Evolutionary conservation across 2,329 filamentous ascomycete species (phyloP).

Genomic region (Penicillium sp.): DNA sequence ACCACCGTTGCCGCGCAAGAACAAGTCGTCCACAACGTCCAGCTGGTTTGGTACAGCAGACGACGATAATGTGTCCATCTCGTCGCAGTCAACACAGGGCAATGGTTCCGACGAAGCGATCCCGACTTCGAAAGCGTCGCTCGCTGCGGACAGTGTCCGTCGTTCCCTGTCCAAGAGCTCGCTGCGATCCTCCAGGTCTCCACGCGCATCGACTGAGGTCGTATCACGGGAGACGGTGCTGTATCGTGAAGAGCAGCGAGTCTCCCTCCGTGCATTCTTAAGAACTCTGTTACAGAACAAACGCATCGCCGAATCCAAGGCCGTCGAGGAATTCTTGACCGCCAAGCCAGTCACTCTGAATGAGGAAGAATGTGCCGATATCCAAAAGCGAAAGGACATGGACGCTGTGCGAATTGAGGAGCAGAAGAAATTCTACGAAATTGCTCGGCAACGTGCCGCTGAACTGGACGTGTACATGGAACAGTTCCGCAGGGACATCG

Average conservation of each 20-base stretch:
- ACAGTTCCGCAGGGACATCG: constrained; percentile 61
- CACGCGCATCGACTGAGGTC: constrained; percentile 39
- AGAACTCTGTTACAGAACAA: constrained; percentile 77
- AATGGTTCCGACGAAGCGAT: constrained; percentile 35
- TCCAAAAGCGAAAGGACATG: constrained; percentile 69
- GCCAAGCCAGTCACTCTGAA: constrained; percentile 64
- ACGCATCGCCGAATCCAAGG: constrained; percentile 73
- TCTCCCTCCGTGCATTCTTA: constrained; percentile 87
- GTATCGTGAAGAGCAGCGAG: constrained; percentile 81
- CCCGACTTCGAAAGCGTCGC: constrained; percentile 27
- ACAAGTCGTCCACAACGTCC: constrained; percentile 68
- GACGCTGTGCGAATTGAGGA: constrained; percentile 87
- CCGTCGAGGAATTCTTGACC: constrained; percentile 79
- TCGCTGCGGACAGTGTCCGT: constrained; percentile 24
- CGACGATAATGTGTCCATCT: constrained; percentile 73
- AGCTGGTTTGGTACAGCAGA: constrained; percentile 54
- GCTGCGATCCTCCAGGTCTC: constrained; percentile 26
- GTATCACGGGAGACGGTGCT: constrained; percentile 49
- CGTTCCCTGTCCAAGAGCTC: constrained; percentile 29
- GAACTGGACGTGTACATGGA: constrained; percentile 99
- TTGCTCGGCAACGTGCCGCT: constrained; percentile 79
- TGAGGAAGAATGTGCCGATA: constrained; percentile 79
- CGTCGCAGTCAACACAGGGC: constrained; percentile 68
- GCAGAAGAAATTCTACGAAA: constrained; percentile 90
- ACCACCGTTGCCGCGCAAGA: constrained; percentile 82